Percentiles rank a stretch among this genome's conserved stretches.
Conservation (phyloP, 2,329 filamentous ascomycete species). For the Biscogniauxia sp. region DNA sequence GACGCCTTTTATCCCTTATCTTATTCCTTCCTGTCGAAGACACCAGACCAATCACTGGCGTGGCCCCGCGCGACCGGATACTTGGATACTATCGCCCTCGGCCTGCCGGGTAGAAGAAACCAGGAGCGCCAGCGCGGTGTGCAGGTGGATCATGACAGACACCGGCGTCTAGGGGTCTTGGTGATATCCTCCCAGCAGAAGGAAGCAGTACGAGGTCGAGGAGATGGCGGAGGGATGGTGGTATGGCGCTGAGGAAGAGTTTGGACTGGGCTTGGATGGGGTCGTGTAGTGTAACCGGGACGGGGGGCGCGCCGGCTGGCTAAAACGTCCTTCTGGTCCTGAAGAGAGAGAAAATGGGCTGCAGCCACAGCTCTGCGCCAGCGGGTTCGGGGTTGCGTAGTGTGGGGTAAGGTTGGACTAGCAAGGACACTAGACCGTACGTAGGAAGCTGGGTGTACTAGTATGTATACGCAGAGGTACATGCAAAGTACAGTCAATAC, state of each 20-base stretch:
- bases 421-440: not conserved
- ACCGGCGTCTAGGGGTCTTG: constrained; percentile 9
- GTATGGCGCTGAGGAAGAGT: not conserved
- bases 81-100: constrained; percentile 24
- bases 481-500: too few relatives aligned
- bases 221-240: not conserved
- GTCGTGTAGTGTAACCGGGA: constrained; percentile 3
- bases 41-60: constrained; percentile 9
- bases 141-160: constrained; percentile 29
- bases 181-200: constrained; percentile 10
- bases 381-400: not conserved
- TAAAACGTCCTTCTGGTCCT: not conserved
- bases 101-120: constrained; percentile 29
- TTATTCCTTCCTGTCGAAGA: constrained; percentile 4
- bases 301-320: constrained; percentile 1
- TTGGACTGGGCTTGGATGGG: not conserved
- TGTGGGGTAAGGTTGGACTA: constrained; percentile 1
- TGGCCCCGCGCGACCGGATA: constrained; percentile 27
- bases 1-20: constrained; percentile 1
- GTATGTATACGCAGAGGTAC: too few relatives aligned
- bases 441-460: not conserved
- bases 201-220: constrained; percentile 4
- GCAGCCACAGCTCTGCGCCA: not conserved
- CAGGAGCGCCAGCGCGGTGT: constrained; percentile 24
- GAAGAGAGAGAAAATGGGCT: not conserved